Conservation (phyloP, 345 rosid genomes). For the Eucalyptus virginea region DNA sequence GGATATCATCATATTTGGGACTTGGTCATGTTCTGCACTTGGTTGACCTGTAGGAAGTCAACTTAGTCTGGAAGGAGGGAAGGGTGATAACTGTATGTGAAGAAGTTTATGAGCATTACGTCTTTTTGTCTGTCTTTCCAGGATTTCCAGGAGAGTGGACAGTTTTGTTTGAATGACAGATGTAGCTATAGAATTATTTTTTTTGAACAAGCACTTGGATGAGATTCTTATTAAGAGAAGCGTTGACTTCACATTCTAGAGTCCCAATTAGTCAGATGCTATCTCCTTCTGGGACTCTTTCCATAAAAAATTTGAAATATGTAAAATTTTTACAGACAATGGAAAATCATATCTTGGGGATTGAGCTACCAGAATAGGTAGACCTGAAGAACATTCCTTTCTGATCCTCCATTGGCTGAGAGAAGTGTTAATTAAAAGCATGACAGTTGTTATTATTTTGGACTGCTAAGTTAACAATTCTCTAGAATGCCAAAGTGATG, state of each 20-base stretch:
- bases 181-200: background rate
- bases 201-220: background rate
- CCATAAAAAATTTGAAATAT: background rate
- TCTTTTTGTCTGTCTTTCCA: background rate
- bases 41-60: background rate
- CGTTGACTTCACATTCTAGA: background rate
- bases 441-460: background rate
- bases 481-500: background rate
- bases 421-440: background rate
- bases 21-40: background rate
- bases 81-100: background rate
- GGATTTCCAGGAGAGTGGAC: background rate
- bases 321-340: background rate
- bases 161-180: background rate
- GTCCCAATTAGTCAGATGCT: background rate
- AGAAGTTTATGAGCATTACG: background rate
- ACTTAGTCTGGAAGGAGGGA: background rate
- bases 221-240: background rate
- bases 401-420: background rate
- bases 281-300: background rate
- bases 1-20: background rate
- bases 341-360: background rate
- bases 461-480: background rate
- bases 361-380: background rate
- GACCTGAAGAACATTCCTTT: background rate